Evolutionary conservation across 768 basidiomycete genomes (phyloP).

Genomic region (Mycena floridula): DNA sequence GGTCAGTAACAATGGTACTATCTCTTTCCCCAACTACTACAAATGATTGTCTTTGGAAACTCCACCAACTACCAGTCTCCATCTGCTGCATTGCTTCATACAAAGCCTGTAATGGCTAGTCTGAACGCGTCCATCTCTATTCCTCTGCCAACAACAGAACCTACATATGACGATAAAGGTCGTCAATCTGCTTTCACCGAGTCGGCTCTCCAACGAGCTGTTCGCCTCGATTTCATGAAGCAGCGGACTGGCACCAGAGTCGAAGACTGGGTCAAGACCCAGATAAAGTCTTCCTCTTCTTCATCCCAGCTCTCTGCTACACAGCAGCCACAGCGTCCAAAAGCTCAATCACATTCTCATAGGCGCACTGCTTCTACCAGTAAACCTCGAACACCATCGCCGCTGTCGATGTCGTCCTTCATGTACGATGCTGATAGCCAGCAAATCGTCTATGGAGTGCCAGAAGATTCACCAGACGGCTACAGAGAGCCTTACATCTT

Average conservation of each 20-base stretch:
- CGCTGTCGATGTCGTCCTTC: not conserved
- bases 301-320: no score
- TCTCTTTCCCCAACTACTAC: not conserved
- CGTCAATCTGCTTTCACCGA: not conserved
- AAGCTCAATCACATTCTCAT: no score
- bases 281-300: not conserved
- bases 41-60: not conserved
- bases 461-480: not conserved
- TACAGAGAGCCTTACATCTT: not conserved
- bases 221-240: not conserved
- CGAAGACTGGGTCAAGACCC: not conserved
- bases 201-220: not conserved
- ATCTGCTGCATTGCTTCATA: not conserved
- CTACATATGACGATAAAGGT: not conserved
- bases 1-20: not conserved
- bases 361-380: no score
- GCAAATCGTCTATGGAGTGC: not conserved
- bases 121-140: not conserved
- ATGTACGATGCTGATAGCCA: not conserved
- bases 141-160: not conserved
- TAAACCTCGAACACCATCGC: not conserved
- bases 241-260: not conserved
- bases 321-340: no score
- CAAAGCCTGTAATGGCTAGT: not conserved
- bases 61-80: not conserved